phyloP scores from a whole-genome alignment of 192 early-diverging fungal genomes.

The Backusella liffmaniae region DNA sequence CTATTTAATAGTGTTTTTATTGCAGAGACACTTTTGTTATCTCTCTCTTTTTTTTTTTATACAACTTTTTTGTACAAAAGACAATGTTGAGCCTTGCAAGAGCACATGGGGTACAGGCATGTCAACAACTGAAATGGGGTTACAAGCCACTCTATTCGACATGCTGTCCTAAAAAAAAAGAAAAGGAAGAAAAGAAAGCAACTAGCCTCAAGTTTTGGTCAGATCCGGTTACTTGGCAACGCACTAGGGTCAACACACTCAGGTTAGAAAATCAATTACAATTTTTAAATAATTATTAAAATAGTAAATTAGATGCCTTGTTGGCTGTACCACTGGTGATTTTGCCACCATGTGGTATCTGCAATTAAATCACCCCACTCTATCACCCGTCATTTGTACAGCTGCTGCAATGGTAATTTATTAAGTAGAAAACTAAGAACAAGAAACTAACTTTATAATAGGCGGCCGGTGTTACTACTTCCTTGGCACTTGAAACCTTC shows the following conservation, averaged over 20 bases:
- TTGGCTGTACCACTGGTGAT: constrained; percentile 55
- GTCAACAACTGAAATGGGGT: neutral
- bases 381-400: constrained; percentile 43
- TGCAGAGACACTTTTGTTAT: neutral
- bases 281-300: neutral
- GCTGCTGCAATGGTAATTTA: constrained; percentile 39
- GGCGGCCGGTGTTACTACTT: constrained; percentile 48
- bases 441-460: neutral
- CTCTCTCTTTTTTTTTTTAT: neutral
- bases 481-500: constrained; percentile 48
- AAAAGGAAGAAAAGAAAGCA: neutral
- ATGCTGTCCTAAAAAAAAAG: neutral
- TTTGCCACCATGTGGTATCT: constrained; percentile 54
- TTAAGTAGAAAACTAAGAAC: no score
- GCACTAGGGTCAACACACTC: constrained; percentile 45
- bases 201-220: constrained; percentile 36
- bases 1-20: neutral
- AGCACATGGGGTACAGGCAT: neutral
- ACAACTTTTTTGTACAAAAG: neutral
- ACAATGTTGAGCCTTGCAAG: neutral
- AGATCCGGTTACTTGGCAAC: constrained; percentile 39
- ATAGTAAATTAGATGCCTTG: constrained; percentile 35
- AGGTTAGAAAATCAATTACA: neutral
- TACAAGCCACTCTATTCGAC: neutral
- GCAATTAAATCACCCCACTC: constrained; percentile 39